Percentiles rank a stretch among this genome's conserved stretches.
phyloP scores from a whole-genome alignment of 2,329 filamentous ascomycete species.

The Penicillium corylophilum region DNA sequence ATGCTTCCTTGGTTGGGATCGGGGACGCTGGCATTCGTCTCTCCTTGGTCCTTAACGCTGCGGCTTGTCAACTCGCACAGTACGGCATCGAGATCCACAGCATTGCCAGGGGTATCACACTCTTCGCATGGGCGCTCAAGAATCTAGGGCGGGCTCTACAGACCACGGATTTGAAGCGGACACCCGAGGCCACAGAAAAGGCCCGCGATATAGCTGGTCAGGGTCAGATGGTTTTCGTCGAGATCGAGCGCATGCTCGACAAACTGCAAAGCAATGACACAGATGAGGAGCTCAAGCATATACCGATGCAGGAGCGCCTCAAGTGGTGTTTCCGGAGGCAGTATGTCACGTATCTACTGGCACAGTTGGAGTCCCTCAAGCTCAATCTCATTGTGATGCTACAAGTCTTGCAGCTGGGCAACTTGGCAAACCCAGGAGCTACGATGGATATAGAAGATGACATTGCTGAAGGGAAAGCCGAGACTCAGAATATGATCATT shows the following conservation, averaged over 20 bases:
- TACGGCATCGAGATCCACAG: slow-evolving; percentile 42
- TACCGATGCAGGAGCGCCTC: slow-evolving; percentile 37
- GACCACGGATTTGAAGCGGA: slow-evolving; percentile 30
- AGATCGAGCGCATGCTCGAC: slow-evolving; percentile 44
- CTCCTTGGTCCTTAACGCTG: slow-evolving; percentile 43
- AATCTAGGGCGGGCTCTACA: slow-evolving; percentile 37
- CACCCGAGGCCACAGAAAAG: slow-evolving; percentile 34
- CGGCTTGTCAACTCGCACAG: slow-evolving; percentile 42
- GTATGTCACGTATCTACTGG: slow-evolving; percentile 43
- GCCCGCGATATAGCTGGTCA: slow-evolving; percentile 42
- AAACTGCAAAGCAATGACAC: slow-evolving; percentile 30
- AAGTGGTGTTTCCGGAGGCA: slow-evolving; percentile 45
- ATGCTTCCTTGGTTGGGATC: slow-evolving; percentile 24
- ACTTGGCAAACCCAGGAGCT: slow-evolving; percentile 29
- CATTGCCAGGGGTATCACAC: slow-evolving; percentile 43
- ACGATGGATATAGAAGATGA: slow-evolving; percentile 29
- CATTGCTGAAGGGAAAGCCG: slow-evolving; percentile 42
- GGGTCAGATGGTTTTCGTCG: slow-evolving; percentile 40
- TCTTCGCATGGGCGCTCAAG: slow-evolving; percentile 43
- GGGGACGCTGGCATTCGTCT: slow-evolving; percentile 39
- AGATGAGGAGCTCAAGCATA: slow-evolving; percentile 23
- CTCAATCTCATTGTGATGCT: slow-evolving; percentile 42
- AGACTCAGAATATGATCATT: slow-evolving; percentile 46
- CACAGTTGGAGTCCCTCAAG: slow-evolving; percentile 43
- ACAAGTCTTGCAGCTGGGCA: slow-evolving; percentile 40